A percentile compares a stretch with the other conserved stretches of the same genome.
These are phyloP conservation scores for Kwoniella dendrophila DNA, from an alignment of 768 basidiomycete genomes.

Conservation along the genomic window DNA sequence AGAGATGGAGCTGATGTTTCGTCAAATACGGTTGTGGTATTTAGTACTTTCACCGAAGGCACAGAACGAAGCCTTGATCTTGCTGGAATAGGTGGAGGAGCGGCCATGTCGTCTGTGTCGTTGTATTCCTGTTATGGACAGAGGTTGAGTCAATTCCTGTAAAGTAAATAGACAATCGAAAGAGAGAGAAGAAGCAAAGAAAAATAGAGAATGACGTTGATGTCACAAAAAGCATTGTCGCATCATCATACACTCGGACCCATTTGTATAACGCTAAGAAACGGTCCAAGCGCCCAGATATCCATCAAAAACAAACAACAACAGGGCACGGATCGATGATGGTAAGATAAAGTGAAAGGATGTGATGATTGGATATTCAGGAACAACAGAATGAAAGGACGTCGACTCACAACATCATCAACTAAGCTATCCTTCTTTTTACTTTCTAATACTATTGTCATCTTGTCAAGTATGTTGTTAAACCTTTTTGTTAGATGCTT, in stretches of 20 bases:
- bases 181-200: not conserved
- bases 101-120: constrained; percentile 9
- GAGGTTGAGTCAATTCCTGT: not conserved
- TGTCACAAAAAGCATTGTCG: not conserved
- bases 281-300: not conserved
- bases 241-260: no score
- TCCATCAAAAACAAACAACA: not conserved
- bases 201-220: constrained; percentile 1
- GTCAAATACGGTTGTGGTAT: not conserved
- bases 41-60: not conserved
- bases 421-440: not conserved
- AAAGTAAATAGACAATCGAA: not conserved
- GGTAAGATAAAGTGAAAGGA: not conserved
- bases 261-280: not conserved
- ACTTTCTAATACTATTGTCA: not conserved
- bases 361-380: not conserved
- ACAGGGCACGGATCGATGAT: not conserved
- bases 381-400: not conserved
- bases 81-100: constrained; percentile 25
- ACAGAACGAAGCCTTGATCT: constrained; percentile 21
- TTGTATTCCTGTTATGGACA: not conserved
- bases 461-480: not conserved
- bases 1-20: not conserved
- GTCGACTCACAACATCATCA: not conserved
- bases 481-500: not conserved